Evolutionary conservation across 169 alveolate genomes (phyloP).

Genomic region (Cryptosporidium parvum): DNA sequence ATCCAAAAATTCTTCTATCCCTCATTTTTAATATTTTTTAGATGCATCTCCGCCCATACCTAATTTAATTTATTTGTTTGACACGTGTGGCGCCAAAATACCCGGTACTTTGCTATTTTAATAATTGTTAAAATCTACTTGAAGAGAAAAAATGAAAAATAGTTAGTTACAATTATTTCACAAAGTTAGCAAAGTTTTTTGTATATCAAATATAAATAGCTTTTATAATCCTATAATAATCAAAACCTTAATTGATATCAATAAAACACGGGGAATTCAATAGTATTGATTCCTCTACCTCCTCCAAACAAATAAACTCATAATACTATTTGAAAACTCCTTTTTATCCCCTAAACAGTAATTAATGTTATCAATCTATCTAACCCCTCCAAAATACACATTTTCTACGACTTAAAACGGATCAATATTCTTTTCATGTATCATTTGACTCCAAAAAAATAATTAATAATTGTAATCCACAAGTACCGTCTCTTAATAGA

Average conservation of each 20-base stretch:
- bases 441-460: background rate
- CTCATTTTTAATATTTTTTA: background rate
- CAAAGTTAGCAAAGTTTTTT: background rate
- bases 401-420: background rate
- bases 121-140: background rate
- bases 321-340: too few relatives aligned
- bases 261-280: background rate
- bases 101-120: background rate
- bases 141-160: background rate
- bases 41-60: conserved; percentile 17
- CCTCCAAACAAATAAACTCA: too few relatives aligned
- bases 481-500: conserved; percentile 74
- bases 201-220: too few relatives aligned
- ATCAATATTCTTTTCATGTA: background rate
- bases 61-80: background rate
- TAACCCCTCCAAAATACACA: background rate
- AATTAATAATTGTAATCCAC: background rate
- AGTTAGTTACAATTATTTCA: background rate
- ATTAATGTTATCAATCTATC: background rate
- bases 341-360: background rate
- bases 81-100: conserved; percentile 3
- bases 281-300: background rate
- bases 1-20: background rate
- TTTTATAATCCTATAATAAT: too few relatives aligned
- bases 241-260: background rate